Evolutionary conservation across 352 stramenopile genomes (phyloP), one percentile per base, ranked within the genome.

Genomic region (Pythium dissimile): DNA sequence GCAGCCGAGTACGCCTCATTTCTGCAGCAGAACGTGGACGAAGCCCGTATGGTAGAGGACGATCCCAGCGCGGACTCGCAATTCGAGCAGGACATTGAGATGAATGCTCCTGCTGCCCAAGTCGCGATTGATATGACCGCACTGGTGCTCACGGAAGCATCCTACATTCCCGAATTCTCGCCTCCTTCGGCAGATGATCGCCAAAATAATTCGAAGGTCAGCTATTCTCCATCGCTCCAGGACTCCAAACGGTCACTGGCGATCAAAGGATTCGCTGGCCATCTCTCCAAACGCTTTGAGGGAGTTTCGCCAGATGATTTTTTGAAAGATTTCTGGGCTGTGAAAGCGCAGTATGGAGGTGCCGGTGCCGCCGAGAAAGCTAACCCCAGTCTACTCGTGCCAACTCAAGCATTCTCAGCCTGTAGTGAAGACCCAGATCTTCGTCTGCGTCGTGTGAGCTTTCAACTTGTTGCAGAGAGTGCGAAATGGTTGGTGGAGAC

Each of bases 1-100:
- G 82, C 84, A 2, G 80, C 80, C 1, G 84, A 92, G 37, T 89
- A 89, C 54, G 61, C 73, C 8, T 75, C 80, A 1, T 92, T 92
- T 39, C 47, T 88, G 7, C 73, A 88, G 12, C 80, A 90, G 52
- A 92, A 89, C 43, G 55, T 86, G 7, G 75, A 76, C 18, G 83
- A 90, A 66, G 73, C 67, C 12, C 72, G 59, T 26, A 61, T 73
- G 42, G 38, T 67, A 3, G 54, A 64, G 3, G 64, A 61, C 24
- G 54, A 51, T 10, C 44, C 59, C 24, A 46, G 46, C 16, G n/a
- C 68, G 55, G 55, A 62, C 0, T 27, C 38, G 16, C 23, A 71
- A 38, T 86, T 86, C 49, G 83, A 90, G 55, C 77, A 85, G 53
- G 80, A 90, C 7, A 59, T 90, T 34, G 71, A 79, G 47, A 46